These are phyloP conservation scores for Aspergillus hancockii DNA, from an alignment of 495 filamentous ascomycete species.

Conservation along the genomic window DNA sequence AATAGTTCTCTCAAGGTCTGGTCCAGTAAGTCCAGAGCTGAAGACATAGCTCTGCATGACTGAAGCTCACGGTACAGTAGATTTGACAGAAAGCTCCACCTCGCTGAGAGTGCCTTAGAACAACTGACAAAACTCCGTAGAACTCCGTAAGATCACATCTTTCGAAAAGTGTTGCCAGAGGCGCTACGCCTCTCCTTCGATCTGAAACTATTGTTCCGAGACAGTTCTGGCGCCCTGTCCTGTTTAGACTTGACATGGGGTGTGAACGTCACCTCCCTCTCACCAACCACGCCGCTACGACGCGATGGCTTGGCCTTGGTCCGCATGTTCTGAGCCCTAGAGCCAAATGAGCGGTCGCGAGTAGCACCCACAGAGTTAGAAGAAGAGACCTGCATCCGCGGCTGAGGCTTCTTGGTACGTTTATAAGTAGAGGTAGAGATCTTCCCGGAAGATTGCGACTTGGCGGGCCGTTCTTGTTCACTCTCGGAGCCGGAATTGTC, in stretches of 20 bases:
- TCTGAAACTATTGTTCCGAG: constrained; percentile 31
- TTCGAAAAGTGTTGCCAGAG: constrained; percentile 54
- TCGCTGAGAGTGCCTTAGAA: background rate
- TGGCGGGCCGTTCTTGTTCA: constrained; percentile 30
- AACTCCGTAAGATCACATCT: constrained; percentile 37
- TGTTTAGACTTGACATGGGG: constrained; percentile 60
- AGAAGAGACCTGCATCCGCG: constrained; percentile 60
- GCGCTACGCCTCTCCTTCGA: constrained; percentile 53
- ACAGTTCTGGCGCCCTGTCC: constrained; percentile 30
- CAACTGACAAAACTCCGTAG: background rate
- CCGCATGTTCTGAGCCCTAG: constrained; percentile 58
- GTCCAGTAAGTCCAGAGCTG: background rate
- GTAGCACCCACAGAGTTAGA: constrained; percentile 44
- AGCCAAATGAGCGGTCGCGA: constrained; percentile 67
- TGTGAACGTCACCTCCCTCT: constrained; percentile 83
- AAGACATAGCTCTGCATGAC: background rate
- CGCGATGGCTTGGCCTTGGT: constrained; percentile 46
- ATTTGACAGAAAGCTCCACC: background rate
- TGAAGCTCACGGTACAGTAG: background rate
- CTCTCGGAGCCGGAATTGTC: constrained; percentile 46
- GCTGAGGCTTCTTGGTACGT: constrained; percentile 52
- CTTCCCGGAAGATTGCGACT: constrained; percentile 48
- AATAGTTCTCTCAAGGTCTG: background rate
- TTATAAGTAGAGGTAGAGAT: constrained; percentile 59
- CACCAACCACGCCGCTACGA: constrained; percentile 67